Conservation (phyloP, 106 monocot genomes). For the Posidonia australis region DNA sequence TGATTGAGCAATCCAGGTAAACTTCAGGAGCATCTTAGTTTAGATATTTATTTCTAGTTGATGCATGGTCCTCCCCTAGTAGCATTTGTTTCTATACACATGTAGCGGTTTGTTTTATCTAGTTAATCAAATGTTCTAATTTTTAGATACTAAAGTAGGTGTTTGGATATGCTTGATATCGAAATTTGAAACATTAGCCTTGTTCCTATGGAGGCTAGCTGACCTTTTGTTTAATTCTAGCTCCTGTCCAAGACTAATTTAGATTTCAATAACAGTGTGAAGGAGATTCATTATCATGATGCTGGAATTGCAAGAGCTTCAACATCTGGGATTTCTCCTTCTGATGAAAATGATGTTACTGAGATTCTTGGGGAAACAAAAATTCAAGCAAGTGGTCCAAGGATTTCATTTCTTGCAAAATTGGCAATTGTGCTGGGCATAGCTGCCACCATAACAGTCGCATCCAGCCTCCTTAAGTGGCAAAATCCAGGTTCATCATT, state of each 20-base stretch:
- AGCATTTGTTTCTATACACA: too few relatives aligned
- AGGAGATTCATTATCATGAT: background rate
- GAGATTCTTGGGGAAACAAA: constrained; percentile 21
- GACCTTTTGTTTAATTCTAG: too few relatives aligned
- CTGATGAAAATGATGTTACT: constrained; percentile 25
- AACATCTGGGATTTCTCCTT: constrained; percentile 23
- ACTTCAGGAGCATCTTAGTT: too few relatives aligned
- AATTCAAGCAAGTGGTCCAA: constrained; percentile 10
- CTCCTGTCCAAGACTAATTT: background rate
- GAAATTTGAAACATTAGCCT: too few relatives aligned
- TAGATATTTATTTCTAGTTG: too few relatives aligned
- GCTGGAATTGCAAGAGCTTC: constrained; percentile 18
- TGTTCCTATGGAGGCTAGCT: too few relatives aligned
- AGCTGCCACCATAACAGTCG: constrained; percentile 41
- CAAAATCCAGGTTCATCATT: constrained; percentile 28
- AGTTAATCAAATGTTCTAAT: too few relatives aligned
- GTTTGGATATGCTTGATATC: too few relatives aligned
- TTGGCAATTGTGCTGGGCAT: constrained; percentile 56
- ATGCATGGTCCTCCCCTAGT: too few relatives aligned
- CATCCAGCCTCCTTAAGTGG: constrained; percentile 29
- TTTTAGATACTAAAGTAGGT: too few relatives aligned
- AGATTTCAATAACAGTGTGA: background rate
- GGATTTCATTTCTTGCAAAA: constrained; percentile 46
- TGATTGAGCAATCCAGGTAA: too few relatives aligned
- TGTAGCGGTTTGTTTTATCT: too few relatives aligned